These are phyloP conservation scores for Solanum hybrid DNA, from an alignment of 305 asterid genomes.

Conservation along the genomic window DNA sequence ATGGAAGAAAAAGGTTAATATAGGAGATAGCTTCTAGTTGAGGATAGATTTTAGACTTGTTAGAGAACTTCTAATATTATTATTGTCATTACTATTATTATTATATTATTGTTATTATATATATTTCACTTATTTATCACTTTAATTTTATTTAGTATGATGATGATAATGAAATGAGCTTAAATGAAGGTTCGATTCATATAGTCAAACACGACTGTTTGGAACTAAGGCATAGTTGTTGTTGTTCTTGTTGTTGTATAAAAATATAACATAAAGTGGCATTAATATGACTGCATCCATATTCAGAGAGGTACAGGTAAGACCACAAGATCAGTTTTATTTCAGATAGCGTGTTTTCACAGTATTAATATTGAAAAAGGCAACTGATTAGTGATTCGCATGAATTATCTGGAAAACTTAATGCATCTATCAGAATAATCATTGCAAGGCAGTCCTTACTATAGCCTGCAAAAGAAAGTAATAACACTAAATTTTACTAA, in stretches of 20 bases:
- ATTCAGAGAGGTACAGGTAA: background rate
- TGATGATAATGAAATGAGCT: background rate
- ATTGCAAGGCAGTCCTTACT: background rate
- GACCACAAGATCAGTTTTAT: background rate
- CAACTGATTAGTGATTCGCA: background rate
- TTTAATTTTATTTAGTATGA: background rate
- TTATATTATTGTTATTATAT: background rate
- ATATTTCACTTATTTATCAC: background rate
- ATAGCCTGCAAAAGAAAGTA: background rate
- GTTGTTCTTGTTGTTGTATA: background rate
- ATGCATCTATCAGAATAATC: background rate
- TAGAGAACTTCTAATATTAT: background rate
- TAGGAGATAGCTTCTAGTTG: background rate
- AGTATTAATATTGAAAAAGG: background rate
- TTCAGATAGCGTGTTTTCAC: background rate
- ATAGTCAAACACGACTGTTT: background rate
- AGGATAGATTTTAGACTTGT: background rate
- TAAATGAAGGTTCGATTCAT: background rate
- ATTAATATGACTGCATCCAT: background rate
- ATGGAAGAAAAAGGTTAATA: background rate
- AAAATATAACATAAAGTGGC: background rate
- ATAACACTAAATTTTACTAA: background rate
- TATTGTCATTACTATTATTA: background rate
- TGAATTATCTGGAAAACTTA: background rate
- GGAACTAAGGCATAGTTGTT: background rate